Conservation (phyloP, 371 early-diverging fungal genomes). For the Quaeritorhiza haematococci region DNA sequence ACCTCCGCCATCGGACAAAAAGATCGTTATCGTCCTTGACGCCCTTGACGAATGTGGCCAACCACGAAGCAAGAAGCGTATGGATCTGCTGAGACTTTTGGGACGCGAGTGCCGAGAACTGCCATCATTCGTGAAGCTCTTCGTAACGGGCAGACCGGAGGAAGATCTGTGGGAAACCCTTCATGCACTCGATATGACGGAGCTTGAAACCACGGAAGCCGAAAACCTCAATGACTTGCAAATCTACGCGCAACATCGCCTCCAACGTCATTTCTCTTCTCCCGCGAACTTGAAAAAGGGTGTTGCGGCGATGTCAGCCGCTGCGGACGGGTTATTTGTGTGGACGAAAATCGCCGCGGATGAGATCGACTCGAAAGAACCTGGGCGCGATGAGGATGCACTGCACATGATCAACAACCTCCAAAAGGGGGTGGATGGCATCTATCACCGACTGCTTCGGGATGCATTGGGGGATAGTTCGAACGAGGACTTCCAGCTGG, state of each 20-base stretch:
- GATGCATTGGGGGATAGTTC: background rate
- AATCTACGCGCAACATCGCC: background rate
- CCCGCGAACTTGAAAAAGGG: background rate
- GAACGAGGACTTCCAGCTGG: background rate
- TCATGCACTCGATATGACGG: too few relatives aligned
- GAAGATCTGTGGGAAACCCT: constrained; percentile 2
- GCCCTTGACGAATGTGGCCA: constrained; percentile 4
- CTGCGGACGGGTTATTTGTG: background rate
- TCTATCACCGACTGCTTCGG: background rate
- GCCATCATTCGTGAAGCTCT: constrained; percentile 1
- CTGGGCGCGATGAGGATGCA: too few relatives aligned
- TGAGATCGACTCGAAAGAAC: background rate
- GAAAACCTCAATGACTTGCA: background rate
- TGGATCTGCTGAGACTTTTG: background rate
- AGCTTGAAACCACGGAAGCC: too few relatives aligned
- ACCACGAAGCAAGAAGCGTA: background rate
- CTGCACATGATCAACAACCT: background rate
- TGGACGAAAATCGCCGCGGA: background rate
- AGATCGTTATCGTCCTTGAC: constrained; percentile 3
- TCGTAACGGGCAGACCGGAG: constrained; percentile 2
- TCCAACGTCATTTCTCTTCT: background rate
- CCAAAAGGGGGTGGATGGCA: background rate
- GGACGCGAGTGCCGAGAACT: background rate
- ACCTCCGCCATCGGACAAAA: background rate
- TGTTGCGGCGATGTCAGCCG: background rate